These are phyloP conservation scores for Geotrichum restrictum DNA, from an alignment of 1,139 yeast genomes.

Conservation along the genomic window DNA sequence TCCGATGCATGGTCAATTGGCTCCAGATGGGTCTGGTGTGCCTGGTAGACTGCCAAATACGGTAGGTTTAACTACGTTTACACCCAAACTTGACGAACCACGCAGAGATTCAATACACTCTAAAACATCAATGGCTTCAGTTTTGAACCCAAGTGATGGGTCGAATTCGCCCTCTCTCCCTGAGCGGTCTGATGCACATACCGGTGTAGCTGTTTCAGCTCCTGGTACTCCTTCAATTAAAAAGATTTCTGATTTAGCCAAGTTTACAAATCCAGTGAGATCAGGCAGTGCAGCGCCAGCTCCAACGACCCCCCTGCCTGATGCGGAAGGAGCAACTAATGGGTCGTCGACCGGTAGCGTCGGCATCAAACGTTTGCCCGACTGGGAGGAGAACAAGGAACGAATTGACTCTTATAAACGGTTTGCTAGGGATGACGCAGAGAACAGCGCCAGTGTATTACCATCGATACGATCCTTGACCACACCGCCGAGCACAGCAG, in stretches of 20 bases:
- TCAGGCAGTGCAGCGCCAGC: constrained; percentile 10
- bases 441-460: background rate
- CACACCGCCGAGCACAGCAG: background rate
- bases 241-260: constrained; percentile 2
- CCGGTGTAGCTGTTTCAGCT: constrained; percentile 5
- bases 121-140: background rate
- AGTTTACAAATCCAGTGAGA: constrained; percentile 8
- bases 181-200: background rate
- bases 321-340: background rate
- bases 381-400: constrained; percentile 20
- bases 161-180: background rate
- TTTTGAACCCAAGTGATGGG: background rate
- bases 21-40: background rate
- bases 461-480: background rate
- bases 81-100: background rate
- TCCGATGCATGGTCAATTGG: background rate
- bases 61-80: background rate
- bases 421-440: constrained; percentile 6
- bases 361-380: constrained; percentile 13
- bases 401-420: constrained; percentile 9
- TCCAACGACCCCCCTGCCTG: background rate
- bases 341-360: background rate
- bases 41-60: background rate
- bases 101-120: background rate
- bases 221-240: constrained; percentile 7